Conservation (phyloP, 2,329 filamentous ascomycete genomes). For the Aspergillus carbonarius region DNA sequence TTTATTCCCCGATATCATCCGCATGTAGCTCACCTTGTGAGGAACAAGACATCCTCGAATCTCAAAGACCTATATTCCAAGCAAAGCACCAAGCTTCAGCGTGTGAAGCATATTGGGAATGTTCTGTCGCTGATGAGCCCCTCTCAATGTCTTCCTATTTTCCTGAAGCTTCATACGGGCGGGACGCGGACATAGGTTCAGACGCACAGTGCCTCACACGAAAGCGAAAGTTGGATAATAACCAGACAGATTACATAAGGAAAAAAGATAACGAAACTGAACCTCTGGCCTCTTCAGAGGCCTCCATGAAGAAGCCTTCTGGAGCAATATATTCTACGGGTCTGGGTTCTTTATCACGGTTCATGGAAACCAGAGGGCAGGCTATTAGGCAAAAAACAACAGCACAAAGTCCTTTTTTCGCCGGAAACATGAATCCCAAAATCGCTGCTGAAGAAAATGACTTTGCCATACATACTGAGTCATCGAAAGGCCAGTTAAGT, state of each 20-base stretch:
- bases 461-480: neutral
- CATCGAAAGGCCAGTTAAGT: neutral
- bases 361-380: neutral
- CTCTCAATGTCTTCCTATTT: neutral
- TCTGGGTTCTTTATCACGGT: neutral
- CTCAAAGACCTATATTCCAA: neutral
- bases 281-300: neutral
- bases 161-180: neutral
- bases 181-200: neutral
- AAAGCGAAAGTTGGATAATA: neutral
- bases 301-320: no score
- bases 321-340: neutral
- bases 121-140: neutral
- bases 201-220: neutral
- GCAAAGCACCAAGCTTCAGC: neutral
- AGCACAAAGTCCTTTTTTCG: neutral
- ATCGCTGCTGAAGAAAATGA: no score
- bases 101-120: no score
- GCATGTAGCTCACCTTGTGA: neutral
- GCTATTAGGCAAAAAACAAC: neutral
- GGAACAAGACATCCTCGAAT: neutral
- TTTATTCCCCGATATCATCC: neutral
- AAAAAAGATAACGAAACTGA: neutral
- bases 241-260: no score
- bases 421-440: neutral